Evolutionary conservation across 2,329 filamentous ascomycete genomes (phyloP).

Genomic region (Fusarium algeriense): DNA sequence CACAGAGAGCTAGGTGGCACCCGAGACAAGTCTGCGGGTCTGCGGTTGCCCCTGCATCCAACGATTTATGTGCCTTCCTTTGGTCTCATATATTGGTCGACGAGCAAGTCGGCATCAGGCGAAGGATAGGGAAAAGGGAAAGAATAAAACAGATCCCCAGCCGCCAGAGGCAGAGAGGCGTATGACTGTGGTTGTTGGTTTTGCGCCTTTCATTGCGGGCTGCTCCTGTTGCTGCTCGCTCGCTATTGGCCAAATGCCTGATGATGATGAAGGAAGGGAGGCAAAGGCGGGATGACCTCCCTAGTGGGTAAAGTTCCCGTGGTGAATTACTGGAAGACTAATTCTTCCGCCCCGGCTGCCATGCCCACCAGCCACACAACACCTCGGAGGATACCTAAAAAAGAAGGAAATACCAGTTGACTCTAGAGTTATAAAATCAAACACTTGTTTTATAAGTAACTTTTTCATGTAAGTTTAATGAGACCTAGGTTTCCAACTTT

Average conservation of each 20-base stretch:
- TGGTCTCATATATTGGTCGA: not conserved
- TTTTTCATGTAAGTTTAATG: not conserved
- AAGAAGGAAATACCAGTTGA: not conserved
- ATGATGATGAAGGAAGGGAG: slow-evolving; percentile 13
- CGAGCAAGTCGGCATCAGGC: not conserved
- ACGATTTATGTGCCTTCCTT: slow-evolving; percentile 3
- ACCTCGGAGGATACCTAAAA: not conserved
- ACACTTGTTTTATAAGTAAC: not conserved
- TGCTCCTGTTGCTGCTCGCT: slow-evolving; percentile 12
- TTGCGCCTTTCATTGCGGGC: slow-evolving; percentile 28
- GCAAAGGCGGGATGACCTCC: slow-evolving; percentile 3
- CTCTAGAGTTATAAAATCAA: not conserved
- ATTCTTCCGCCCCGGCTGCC: slow-evolving; percentile 27
- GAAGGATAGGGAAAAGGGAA: slow-evolving; percentile 5
- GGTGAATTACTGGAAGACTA: slow-evolving; percentile 8
- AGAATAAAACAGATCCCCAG: slow-evolving; percentile 26
- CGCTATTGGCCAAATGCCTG: slow-evolving; percentile 39
- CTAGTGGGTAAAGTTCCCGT: not conserved
- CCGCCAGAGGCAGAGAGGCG: slow-evolving; percentile 33
- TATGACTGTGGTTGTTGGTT: slow-evolving; percentile 18
- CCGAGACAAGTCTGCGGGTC: slow-evolving; percentile 8
- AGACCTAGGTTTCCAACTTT: too few relatives aligned
- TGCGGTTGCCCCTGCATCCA: not conserved
- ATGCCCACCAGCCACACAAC: not conserved
- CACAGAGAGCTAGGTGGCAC: slow-evolving; percentile 3